These are phyloP conservation scores for Aspergillus alliaceus DNA, from an alignment of 2,329 filamentous ascomycete species.

Conservation along the genomic window DNA sequence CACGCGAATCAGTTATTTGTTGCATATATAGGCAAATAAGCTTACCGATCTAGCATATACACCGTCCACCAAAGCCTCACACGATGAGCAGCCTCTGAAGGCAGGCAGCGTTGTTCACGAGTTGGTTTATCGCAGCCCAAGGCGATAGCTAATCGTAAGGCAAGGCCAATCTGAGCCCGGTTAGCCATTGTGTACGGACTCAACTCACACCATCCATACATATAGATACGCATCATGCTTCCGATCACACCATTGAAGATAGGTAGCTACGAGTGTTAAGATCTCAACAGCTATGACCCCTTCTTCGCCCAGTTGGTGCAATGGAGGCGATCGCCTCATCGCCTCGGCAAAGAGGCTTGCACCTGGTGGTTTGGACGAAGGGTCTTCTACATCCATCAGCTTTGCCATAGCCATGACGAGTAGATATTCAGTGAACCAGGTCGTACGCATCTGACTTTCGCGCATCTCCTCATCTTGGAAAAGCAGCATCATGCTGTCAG, in stretches of 20 bases:
- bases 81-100: slow-evolving; percentile 20
- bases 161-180: slow-evolving; percentile 15
- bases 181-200: not conserved
- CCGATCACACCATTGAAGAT: slow-evolving; percentile 22
- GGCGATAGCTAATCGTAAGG: slow-evolving; percentile 20
- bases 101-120: slow-evolving; percentile 17
- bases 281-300: slow-evolving; percentile 18
- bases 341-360: slow-evolving; percentile 19
- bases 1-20: not conserved
- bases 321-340: slow-evolving; percentile 14
- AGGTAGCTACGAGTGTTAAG: slow-evolving; percentile 18
- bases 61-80: slow-evolving; percentile 25
- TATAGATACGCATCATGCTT: slow-evolving; percentile 23
- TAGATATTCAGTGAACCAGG: slow-evolving; percentile 23
- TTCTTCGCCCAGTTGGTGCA: slow-evolving; percentile 17
- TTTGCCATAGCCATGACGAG: slow-evolving; percentile 27
- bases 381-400: slow-evolving; percentile 22
- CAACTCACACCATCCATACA: slow-evolving; percentile 2
- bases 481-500: slow-evolving; percentile 17
- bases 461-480: slow-evolving; percentile 13
- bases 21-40: not conserved
- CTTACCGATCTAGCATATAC: slow-evolving; percentile 24
- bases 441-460: slow-evolving; percentile 11
- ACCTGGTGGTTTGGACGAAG: slow-evolving; percentile 16
- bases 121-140: slow-evolving; percentile 14